These are phyloP conservation scores for Lumnitzera littorea DNA, from an alignment of 345 rosid genomes.

Conservation along the genomic window DNA sequence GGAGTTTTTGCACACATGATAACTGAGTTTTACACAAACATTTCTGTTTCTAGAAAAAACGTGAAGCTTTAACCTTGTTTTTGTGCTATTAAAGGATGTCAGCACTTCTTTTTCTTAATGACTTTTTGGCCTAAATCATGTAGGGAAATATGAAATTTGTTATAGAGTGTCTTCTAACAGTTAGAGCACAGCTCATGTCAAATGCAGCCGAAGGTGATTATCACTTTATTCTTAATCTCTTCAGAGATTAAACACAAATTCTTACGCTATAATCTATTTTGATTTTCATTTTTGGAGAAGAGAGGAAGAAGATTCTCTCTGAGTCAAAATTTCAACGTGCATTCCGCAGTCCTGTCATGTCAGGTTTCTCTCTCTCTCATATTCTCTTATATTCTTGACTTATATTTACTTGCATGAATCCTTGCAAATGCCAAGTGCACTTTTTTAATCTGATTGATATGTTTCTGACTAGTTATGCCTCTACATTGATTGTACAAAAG, in stretches of 20 bases:
- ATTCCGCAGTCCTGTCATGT: constrained; percentile 32
- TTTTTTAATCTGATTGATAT: background rate
- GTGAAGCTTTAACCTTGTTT: too few relatives aligned
- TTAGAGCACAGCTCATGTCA: constrained; percentile 26
- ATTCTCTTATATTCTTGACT: background rate
- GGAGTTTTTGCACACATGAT: too few relatives aligned
- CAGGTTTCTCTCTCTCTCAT: constrained; percentile 28
- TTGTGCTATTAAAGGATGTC: background rate
- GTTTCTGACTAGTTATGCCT: background rate
- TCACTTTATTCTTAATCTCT: background rate
- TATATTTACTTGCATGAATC: background rate
- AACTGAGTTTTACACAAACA: background rate
- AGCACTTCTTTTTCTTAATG: background rate
- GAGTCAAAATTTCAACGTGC: constrained; percentile 46
- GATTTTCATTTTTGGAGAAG: constrained; percentile 40
- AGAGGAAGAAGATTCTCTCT: constrained; percentile 31
- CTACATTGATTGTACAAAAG: too few relatives aligned
- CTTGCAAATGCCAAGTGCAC: background rate
- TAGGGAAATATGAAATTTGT: constrained; percentile 55
- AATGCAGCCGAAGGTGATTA: constrained; percentile 15
- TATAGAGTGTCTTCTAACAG: constrained; percentile 34
- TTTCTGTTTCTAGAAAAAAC: background rate
- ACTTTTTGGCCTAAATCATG: constrained; percentile 10
- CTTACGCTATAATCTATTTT: background rate
- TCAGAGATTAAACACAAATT: background rate